Base-by-base conservation (phyloP, 2,329 filamentous ascomycete species). In the Arthrobotrys musiformis region DNA sequence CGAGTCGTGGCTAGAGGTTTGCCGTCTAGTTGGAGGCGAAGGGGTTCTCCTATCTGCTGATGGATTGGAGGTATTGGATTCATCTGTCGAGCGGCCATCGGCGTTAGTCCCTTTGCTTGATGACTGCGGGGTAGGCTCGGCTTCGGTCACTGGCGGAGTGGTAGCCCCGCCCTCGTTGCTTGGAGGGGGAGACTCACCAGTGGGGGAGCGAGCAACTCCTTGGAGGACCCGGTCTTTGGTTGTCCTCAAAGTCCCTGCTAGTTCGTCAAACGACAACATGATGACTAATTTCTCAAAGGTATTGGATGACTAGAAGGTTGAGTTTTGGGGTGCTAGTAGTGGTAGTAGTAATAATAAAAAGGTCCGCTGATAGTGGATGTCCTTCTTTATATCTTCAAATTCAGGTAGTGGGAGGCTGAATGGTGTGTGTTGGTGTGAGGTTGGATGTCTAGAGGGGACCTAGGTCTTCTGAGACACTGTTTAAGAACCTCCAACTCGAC, bases 141-240 rank as follows among this genome's bases (percentile, higher is more conserved):
- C 22, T 19, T 56, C 70, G 13, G 54, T 40, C 24, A 15, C 17
- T 33, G 46, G 46, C 13, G 30, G n/a, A 40, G 33, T 48, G 24
- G 44, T 22, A 15, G 33, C 4, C 35, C 44, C 54, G 30, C 58
- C 70, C 30, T 56, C 46, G 30, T 17, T 62, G 44, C 17, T 46
- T 48, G 70, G 62, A 54, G 62, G 70, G 26, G 35, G 63, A 46
- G 44, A 75, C 70, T 75, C 70, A 75, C 70, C 63, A 48, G 63
- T 56, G 52, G 70, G 63, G 62, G 70, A 75, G 42, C 70, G 63
- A n/a, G 70, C 52, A 48, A 54, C 63, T 64, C 70, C 70, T 56
- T 75, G 70, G 19, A 75, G 70, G 26, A 75, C 70, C n/a, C 70
- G 62, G 46, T 75, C 70, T 28, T 75, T 75, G 19, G 70, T 75